Base-by-base conservation (phyloP, 164 flowering plant genomes). In the Macadamia integrifolia region DNA sequence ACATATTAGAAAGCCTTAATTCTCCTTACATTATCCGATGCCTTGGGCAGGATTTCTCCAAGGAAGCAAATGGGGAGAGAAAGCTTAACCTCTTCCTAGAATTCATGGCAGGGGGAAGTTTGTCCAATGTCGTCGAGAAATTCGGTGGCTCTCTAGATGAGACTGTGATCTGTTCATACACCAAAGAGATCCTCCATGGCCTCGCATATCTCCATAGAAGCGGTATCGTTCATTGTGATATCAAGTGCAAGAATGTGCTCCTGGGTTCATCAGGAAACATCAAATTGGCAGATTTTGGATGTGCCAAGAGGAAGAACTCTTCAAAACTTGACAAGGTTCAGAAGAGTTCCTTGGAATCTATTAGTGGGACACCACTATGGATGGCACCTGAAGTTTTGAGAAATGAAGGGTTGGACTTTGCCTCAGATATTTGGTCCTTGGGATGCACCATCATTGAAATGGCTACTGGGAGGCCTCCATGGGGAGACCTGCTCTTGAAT, bases 371-470 rank as follows among this genome's bases (percentile, higher is more conserved):
- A 17, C 92, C 90, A 14, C 60, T 84, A 55, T 88, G 88, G 88
- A 86, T 83, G 90, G 87, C 90, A 42, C 92, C 92, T 0, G 92
- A 88, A 73, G 84, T 82, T 5, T 31, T 86, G 64, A 77, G 79
- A 64, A 74, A 75, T 0, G 84, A 83, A 74, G 74, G 65, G 59
- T 7, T 71, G 44, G 76, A 66, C 46, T 73, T 66, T 60, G 76
- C 76, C 30, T 70, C 85, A 6, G 92, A 86, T 64, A 76, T 88
- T 14, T 86, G 92, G 92, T 84, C 92, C 2, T 67, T 88, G 53
- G 92, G 92, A 3, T 86, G 90, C 75, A 83, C 87, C 0, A 69
- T 86, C 6, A 78, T 87, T 14, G 92, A 86, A 66, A 84, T 88
- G 92, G 88, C 83, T 6, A 83, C 85, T 0, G 90, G 90, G 3